Percentiles rank a stretch among this genome's conserved stretches.
phyloP scores from a whole-genome alignment of 2,329 filamentous ascomycete genomes.

The Aspergillus uvarum region DNA sequence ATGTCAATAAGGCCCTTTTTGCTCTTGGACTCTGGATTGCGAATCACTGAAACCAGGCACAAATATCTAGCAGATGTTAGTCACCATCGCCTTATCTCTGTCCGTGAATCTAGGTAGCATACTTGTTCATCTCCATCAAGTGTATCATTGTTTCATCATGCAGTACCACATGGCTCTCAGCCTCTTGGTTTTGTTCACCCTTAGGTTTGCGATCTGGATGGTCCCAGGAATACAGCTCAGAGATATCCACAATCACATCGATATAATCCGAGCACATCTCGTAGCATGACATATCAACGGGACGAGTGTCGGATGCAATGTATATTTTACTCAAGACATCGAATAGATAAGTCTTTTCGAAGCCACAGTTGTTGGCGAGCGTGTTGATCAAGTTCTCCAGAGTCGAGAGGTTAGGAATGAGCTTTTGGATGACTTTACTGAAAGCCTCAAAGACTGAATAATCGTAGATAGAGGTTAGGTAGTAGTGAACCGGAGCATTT shows the following conservation, averaged over 20 bases:
- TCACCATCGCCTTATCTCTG: not conserved
- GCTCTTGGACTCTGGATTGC: slow-evolving; percentile 62
- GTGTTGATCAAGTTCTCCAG: slow-evolving; percentile 93
- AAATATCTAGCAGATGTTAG: slow-evolving; percentile 52
- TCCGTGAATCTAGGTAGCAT: slow-evolving; percentile 24
- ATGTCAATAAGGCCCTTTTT: slow-evolving; percentile 66
- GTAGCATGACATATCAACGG: slow-evolving; percentile 92
- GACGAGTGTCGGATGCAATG: slow-evolving; percentile 91
- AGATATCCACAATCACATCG: slow-evolving; percentile 95
- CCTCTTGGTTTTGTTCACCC: slow-evolving; percentile 52
- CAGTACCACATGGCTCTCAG: slow-evolving; percentile 63
- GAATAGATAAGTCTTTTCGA: slow-evolving; percentile 97
- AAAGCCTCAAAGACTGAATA: slow-evolving; percentile 98
- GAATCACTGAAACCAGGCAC: slow-evolving; percentile 64
- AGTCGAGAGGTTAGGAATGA: slow-evolving; percentile 88
- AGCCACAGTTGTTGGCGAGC: slow-evolving; percentile 86
- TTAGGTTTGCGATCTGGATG: slow-evolving; percentile 44
- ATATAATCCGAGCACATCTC: slow-evolving; percentile 99
- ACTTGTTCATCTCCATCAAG: slow-evolving; percentile 67
- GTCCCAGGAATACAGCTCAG: slow-evolving; percentile 86
- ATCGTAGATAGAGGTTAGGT: slow-evolving; percentile 97
- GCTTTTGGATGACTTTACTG: slow-evolving; percentile 95
- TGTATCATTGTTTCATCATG: slow-evolving; percentile 65
- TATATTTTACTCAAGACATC: slow-evolving; percentile 98
- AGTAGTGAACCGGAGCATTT: slow-evolving; percentile 90